A percentile compares a stretch with the other conserved stretches of the same genome.
Evolutionary conservation across 179 eudicot species (phyloP).

Genomic region (Silene noctiflora): DNA sequence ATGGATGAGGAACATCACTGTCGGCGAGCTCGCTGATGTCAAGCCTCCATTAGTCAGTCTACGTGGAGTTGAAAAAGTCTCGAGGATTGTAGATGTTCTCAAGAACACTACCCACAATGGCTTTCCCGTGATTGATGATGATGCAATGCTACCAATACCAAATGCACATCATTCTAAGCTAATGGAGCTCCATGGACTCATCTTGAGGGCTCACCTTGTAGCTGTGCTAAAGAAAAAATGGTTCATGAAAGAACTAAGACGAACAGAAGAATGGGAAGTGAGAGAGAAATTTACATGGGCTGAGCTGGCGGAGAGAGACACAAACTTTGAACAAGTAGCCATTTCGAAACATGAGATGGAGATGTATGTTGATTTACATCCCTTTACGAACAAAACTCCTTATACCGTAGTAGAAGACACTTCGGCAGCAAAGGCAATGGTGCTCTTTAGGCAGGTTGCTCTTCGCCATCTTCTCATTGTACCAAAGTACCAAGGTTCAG

Average conservation of each 20-base stretch:
- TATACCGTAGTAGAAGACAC: slow-evolving; percentile 79
- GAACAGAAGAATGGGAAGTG: slow-evolving; percentile 83
- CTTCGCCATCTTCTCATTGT: slow-evolving; percentile 88
- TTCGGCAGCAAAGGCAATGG: slow-evolving; percentile 91
- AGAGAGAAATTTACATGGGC: slow-evolving; percentile 67
- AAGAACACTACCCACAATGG: slow-evolving; percentile 81
- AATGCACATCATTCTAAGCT: slow-evolving; percentile 33
- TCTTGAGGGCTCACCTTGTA: slow-evolving; percentile 68
- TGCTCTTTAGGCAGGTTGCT: slow-evolving; percentile 88
- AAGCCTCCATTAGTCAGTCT: slow-evolving; percentile 69
- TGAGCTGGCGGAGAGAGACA: slow-evolving; percentile 72
- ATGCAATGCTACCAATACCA: slow-evolving; percentile 23
- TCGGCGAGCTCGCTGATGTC: slow-evolving; percentile 79
- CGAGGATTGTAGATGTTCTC: slow-evolving; percentile 69
- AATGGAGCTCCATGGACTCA: slow-evolving; percentile 59
- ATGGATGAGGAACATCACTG: slow-evolving; percentile 89
- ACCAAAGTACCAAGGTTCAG: slow-evolving; percentile 77
- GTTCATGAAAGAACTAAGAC: slow-evolving; percentile 56
- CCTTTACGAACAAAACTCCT: slow-evolving; percentile 82
- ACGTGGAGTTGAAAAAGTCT: slow-evolving; percentile 69
- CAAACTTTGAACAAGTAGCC: slow-evolving; percentile 57
- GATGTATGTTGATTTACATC: slow-evolving; percentile 78
- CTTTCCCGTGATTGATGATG: slow-evolving; percentile 72
- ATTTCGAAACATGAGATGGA: slow-evolving; percentile 74
- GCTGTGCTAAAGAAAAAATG: slow-evolving; percentile 80